Evolutionary conservation across 495 filamentous ascomycete species (phyloP).

Genomic region (Trichocladium antarcticum): DNA sequence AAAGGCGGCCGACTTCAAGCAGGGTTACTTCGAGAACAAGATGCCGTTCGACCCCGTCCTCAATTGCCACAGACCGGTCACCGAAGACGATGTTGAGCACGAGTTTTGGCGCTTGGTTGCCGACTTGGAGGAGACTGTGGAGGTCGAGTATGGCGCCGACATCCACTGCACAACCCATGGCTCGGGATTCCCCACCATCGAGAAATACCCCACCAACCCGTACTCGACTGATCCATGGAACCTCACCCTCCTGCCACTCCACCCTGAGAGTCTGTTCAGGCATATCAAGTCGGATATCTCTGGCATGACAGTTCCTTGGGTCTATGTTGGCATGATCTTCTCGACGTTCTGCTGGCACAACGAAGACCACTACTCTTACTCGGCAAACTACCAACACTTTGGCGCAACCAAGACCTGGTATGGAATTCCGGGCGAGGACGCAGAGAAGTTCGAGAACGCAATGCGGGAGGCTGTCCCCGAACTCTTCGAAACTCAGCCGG

Average conservation of each 20-base stretch:
- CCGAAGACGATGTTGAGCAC: conserved; percentile 90
- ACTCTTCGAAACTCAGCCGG: conserved; percentile 92
- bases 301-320: conserved; percentile 99
- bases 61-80: conserved; percentile 66
- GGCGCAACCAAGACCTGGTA: conserved; percentile 99
- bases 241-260: conserved; percentile 81
- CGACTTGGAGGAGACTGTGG: conserved; percentile 85
- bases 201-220: conserved; percentile 74
- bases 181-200: conserved; percentile 92
- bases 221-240: conserved; percentile 94
- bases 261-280: conserved; percentile 85
- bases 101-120: conserved; percentile 96
- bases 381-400: conserved; percentile 97
- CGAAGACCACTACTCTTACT: conserved; percentile 97
- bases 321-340: conserved; percentile 99
- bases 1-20: conserved; percentile 88
- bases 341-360: conserved; percentile 99
- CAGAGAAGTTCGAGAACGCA: conserved; percentile 85
- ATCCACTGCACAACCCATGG: conserved; percentile 98
- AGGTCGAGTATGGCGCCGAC: conserved; percentile 97
- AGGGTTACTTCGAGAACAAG: conserved; percentile 80
- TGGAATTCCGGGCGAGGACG: conserved; percentile 87
- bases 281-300: conserved; percentile 98
- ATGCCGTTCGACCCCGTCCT: conserved; percentile 81
- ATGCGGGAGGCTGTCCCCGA: conserved; percentile 95